These are phyloP conservation scores for Dioszegia hungarica DNA, from an alignment of 768 basidiomycete genomes.

Conservation along the genomic window DNA sequence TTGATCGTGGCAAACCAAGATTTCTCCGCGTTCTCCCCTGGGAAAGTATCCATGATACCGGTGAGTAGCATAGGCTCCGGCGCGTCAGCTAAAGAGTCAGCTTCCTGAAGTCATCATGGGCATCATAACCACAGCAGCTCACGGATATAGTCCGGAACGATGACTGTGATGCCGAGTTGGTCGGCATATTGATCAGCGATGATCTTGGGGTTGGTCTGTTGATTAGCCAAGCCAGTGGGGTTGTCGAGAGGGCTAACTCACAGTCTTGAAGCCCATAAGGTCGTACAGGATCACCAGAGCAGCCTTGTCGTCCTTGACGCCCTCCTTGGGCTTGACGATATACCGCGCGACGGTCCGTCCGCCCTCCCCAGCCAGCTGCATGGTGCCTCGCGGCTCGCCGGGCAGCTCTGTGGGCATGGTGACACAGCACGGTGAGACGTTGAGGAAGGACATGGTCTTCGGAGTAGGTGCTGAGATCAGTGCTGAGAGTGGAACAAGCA, in stretches of 20 bases:
- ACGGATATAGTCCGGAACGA: slow-evolving; percentile 38
- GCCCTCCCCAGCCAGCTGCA: slow-evolving; percentile 4
- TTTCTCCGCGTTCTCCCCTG: slow-evolving; percentile 12
- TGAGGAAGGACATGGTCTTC: background rate
- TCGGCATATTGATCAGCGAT: slow-evolving; percentile 32
- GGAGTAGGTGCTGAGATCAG: too few species aligned
- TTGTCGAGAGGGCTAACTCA: slow-evolving; percentile 2
- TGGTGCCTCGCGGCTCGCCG: slow-evolving; percentile 19
- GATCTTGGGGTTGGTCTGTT: slow-evolving; percentile 33
- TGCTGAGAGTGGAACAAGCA: too few species aligned
- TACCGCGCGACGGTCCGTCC: slow-evolving; percentile 19
- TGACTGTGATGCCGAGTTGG: slow-evolving; percentile 25
- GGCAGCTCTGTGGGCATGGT: slow-evolving; percentile 6
- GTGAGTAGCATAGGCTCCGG: slow-evolving; percentile 24
- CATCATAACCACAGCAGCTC: too few species aligned
- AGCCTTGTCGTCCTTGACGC: slow-evolving; percentile 8
- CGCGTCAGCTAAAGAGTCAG: background rate
- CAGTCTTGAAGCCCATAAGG: slow-evolving; percentile 19
- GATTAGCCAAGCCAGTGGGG: background rate
- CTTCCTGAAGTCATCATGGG: too few species aligned
- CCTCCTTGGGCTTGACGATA: slow-evolving; percentile 21
- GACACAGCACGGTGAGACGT: background rate
- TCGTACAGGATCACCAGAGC: slow-evolving; percentile 26
- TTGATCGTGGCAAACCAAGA: slow-evolving; percentile 20
- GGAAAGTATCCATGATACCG: slow-evolving; percentile 14